Evolutionary conservation across 805 yeast genomes (phyloP), one percentile per base, ranked within the genome.

Genomic region (Candida verbasci): DNA sequence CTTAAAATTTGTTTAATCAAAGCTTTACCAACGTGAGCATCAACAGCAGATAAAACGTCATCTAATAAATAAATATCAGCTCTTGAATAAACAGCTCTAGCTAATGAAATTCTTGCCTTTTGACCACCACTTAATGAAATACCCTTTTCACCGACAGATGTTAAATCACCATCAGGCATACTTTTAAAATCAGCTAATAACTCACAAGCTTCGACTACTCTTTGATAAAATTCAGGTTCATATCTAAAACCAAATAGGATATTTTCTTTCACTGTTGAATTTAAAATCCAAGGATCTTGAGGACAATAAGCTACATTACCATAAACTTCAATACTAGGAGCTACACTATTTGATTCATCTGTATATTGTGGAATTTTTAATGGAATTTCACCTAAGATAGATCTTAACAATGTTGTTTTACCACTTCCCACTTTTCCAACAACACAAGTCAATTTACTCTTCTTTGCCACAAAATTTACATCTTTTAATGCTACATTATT

Each of bases 381-480:
- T 47, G 38, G 38, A 21, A 59, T 37, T 32, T 61, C 64, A 9
- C 70, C 68, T 35, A 63, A 47, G 4, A 65, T 52, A 8, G 67
- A 46, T 37, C 52, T 53, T 23, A 64, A 48, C 14, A 65, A 47
- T 1, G 69, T 63, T 12, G 68, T 48, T 39, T 65, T 65, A 29
- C 71, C 71, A 21, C 60, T 45, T 2, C 71, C 71, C 17, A 65
- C 70, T 37, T 55, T 53, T 9, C 70, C 71, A 12, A 65, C 69
- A 9, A 65, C 42, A 50, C 71, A 65, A 6, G 67, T 52, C 45
- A 65, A 50, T 25, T 56, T 48, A 15, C 69, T 65, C 35, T 56
- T 55, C 21, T 44, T 53, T 15, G 69, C 68, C 3, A 43, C 35
- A 31, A 62, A 62, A 38, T 53, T 49, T 24, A 62, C 56, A 39